Evolutionary conservation across 805 yeast genomes (phyloP), one percentile per base, ranked within the genome.

Genomic region (Saturnispora halmiae): DNA sequence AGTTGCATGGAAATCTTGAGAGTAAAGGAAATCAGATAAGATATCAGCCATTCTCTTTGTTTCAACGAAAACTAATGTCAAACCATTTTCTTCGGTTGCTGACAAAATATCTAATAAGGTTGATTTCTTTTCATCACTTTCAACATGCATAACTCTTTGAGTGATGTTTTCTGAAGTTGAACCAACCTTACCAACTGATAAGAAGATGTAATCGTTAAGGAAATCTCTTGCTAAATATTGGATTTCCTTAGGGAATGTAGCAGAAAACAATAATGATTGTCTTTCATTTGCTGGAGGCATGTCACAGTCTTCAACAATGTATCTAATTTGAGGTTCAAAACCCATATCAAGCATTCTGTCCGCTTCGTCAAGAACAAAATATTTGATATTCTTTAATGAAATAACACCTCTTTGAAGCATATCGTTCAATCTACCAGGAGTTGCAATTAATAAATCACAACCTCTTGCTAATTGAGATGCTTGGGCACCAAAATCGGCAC

Each of bases 291-390:
- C 94, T 50, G 72, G 79, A 48, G 99, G 96, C 98, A 92, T 92
- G 64, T 87, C 97, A 72, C 94, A 88, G 52, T 83, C 94, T 67
- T 90, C 94, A 48, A 92, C 98, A 59, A 92, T 90, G 64, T 87
- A 83, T 77, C 98, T 85, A 62, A 92, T 92, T 75, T 92, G 98
- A 51, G 96, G 96, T 73, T 92, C 98, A 71, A 92, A 92, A 76
- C 98, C 98, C 97, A 92, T 92, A 78, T 92, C 98, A 70, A 92
- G 79, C 98, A 92, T 92, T 73, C 98, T 85, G 70, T 92, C 98
- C 60, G 98, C 98, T 75, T 90, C 98, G 68, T 90, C 98, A 53
- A 92, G 75, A 40, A 92, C 96, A 63, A 92, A 76, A 67, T 85
- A 92, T 65, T 83, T 86, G 67, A 90, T 86, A 67, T 84, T 86